A percentile compares a stretch with the other conserved stretches of the same genome.
Conservation (phyloP, 2,329 filamentous ascomycete species). For the Fusarium robinianum region DNA sequence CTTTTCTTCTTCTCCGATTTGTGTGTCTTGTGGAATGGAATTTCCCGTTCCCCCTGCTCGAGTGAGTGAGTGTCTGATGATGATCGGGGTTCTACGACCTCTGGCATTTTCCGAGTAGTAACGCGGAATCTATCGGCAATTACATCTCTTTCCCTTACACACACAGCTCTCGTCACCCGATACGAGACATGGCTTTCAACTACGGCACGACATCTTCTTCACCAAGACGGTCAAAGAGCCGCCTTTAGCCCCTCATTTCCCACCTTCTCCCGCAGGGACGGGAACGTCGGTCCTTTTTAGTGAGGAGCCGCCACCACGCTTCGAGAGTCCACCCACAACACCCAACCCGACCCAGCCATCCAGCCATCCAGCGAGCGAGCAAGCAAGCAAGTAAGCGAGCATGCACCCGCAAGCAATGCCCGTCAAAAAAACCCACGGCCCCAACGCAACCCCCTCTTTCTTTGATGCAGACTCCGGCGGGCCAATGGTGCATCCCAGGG, state of each 20-base stretch:
- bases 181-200: constrained; percentile 19
- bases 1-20: constrained; percentile 13
- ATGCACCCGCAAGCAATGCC: no score
- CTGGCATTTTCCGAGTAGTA: no score
- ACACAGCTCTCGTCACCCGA: constrained; percentile 16
- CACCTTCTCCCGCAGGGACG: constrained; percentile 5
- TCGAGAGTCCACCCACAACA: no score
- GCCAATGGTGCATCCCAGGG: constrained; percentile 20
- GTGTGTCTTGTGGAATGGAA: constrained; percentile 13
- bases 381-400: no score
- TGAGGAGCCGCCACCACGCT: constrained; percentile 15
- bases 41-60: not conserved
- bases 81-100: no score
- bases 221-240: constrained; percentile 14
- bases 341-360: constrained; percentile 12
- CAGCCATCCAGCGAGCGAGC: constrained; percentile 18
- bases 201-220: not conserved
- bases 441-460: constrained; percentile 16
- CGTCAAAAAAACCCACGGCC: no score
- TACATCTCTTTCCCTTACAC: no score
- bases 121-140: no score
- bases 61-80: no score
- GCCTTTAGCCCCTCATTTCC: not conserved
- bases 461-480: constrained; percentile 7
- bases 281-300: constrained; percentile 5